Evolutionary conservation across 2,329 filamentous ascomycete genomes (phyloP).

Genomic region (Claviceps digitariae): DNA sequence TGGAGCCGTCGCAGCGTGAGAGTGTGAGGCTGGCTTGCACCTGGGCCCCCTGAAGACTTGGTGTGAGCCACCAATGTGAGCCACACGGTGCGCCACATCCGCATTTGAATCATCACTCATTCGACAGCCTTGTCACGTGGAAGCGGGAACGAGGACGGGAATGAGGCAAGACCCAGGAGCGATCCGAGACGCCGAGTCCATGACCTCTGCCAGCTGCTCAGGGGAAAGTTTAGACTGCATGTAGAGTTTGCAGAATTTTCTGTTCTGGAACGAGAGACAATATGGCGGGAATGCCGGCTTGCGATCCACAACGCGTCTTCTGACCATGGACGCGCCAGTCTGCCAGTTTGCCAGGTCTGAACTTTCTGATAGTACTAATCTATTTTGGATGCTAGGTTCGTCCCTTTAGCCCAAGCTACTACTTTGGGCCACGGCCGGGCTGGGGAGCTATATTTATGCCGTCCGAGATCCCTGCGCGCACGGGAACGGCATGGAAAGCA

Average conservation of each 20-base stretch:
- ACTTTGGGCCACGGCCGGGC: neutral
- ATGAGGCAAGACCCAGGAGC: neutral
- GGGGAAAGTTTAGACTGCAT: too few species aligned
- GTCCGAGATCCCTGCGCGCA: neutral
- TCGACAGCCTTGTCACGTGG: constrained; percentile 6
- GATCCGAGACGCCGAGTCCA: too few species aligned
- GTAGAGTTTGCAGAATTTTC: neutral
- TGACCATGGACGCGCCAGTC: neutral
- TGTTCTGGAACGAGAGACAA: neutral
- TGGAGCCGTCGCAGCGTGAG: neutral
- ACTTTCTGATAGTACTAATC: neutral
- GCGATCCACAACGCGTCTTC: neutral
- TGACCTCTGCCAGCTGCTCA: too few species aligned
- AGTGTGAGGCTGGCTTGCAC: neutral
- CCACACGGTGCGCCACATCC: constrained; percentile 2
- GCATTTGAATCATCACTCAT: too few species aligned
- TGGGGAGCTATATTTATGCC: neutral
- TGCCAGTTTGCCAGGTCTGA: too few species aligned
- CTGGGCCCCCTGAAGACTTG: too few species aligned
- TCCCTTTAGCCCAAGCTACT: neutral
- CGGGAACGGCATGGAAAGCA: neutral
- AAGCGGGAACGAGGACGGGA: neutral
- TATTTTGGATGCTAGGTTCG: neutral
- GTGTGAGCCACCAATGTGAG: too few species aligned
- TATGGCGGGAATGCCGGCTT: neutral